Evolutionary conservation across 1,284 basidiomycete genomes (phyloP), one percentile per base, ranked within the genome.

Genomic region (Trichosporon asahii): DNA sequence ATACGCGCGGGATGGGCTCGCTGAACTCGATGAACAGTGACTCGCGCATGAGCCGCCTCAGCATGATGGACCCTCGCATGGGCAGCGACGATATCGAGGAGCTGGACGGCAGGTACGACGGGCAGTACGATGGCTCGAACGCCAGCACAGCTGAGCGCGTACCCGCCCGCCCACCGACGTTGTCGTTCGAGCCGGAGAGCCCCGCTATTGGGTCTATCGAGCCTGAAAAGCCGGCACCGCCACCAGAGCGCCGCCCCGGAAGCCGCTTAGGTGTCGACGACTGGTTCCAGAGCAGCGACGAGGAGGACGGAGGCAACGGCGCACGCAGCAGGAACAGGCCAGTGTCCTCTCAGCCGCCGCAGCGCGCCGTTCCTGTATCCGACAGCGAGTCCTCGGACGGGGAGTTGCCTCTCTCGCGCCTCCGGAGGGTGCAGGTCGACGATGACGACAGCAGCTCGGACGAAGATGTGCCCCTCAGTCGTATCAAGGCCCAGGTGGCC

Each of bases 401-500:
- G 64, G 77, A 78, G 37, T 72, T 77, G 14, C 77, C 78, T 3
- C 70, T 79, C 9, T 75, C 77, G 2, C 53, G 69, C 12, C 65
- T 78, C n/a, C 57, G 57, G 2, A 67, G 66, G n/a, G 74, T 73
- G 14, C 49, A 53, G 66, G 68, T 60, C 21, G 66, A 49, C 44
- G 72, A 76, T 23, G 66, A 49, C 53, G 72, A 76, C 27, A 61
- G 66, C 64, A 75, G 78, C 66, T 77, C 78, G n/a, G 82, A 83
- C 31, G 81, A 80, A 55, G 79, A 82, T 63, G 72, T 81, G 5
- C 82, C 82, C 0, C 76, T 83, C 2, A 80, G 78, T 1, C 71
- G 80, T 25, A 68, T 61, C 27, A 68, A 68, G 65, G 40, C 46
- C 21, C 25, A 21, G 8, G 61, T 33, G 53, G 29, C 23, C 15